Evolutionary conservation across 2,329 filamentous ascomycete genomes (phyloP).

Genomic region (Fusarium ambrosium): DNA sequence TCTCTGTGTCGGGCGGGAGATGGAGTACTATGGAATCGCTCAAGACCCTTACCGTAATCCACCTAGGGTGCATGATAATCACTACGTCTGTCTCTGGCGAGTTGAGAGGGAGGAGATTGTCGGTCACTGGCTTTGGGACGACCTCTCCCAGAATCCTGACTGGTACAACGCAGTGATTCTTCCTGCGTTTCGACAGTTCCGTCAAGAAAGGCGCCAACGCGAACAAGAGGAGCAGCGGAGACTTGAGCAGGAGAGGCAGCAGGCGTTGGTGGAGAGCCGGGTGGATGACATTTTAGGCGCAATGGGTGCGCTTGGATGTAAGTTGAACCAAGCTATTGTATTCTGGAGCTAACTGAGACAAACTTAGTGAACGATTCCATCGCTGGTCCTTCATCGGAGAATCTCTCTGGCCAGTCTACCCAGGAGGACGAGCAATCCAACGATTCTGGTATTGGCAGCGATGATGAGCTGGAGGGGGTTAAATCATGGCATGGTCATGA

Average conservation of each 20-base stretch:
- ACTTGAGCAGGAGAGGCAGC: background rate
- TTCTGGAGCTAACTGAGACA: background rate
- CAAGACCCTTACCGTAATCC: background rate
- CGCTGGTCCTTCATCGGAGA: background rate
- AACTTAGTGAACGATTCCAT: background rate
- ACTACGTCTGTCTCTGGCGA: slow-evolving; percentile 4
- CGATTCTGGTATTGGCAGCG: background rate
- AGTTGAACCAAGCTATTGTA: background rate
- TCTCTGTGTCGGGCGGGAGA: background rate
- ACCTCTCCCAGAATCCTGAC: background rate
- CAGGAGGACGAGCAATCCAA: background rate
- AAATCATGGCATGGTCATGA: background rate
- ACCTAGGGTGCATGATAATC: background rate
- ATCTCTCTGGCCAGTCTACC: background rate
- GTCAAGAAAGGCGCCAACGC: background rate
- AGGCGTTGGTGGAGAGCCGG: background rate
- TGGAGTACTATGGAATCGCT: background rate
- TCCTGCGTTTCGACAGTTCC: background rate
- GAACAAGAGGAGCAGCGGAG: background rate
- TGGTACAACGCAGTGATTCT: slow-evolving; percentile 5
- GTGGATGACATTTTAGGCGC: background rate
- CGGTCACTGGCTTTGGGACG: slow-evolving; percentile 2
- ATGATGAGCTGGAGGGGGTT: background rate
- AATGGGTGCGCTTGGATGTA: background rate
- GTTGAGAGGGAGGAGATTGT: background rate